Percentiles rank a stretch among this genome's conserved stretches.
These are phyloP conservation scores for Suhomyces tanzawaensis DNA, from an alignment of 805 yeast genomes.

Conservation along the genomic window DNA sequence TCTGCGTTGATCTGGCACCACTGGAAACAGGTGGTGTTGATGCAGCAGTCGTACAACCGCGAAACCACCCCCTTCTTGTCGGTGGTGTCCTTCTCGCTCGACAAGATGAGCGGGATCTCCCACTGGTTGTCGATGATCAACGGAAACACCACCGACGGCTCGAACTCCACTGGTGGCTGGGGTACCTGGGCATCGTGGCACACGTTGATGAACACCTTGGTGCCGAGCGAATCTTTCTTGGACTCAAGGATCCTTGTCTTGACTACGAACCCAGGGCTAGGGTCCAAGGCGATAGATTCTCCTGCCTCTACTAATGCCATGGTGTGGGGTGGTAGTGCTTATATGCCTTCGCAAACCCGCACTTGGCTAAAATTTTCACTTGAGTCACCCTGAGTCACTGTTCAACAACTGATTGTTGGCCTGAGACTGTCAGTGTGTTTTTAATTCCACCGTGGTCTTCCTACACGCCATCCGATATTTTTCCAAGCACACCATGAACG, in stretches of 20 bases:
- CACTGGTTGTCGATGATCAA: slow-evolving; percentile 68
- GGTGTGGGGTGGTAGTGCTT: not conserved
- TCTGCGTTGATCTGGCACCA: slow-evolving; percentile 62
- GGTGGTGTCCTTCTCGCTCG: slow-evolving; percentile 49
- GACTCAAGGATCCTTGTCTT: slow-evolving; percentile 54
- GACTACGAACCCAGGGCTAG: slow-evolving; percentile 71
- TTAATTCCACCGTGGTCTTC: not conserved
- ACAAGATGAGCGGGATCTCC: slow-evolving; percentile 81
- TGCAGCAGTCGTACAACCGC: slow-evolving; percentile 75
- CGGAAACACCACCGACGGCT: slow-evolving; percentile 58
- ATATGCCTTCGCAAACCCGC: not conserved
- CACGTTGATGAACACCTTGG: slow-evolving; percentile 76
- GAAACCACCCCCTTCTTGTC: slow-evolving; percentile 73
- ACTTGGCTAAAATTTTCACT: not conserved
- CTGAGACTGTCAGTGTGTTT: not conserved
- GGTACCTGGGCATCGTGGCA: slow-evolving; percentile 70
- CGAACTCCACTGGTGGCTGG: slow-evolving; percentile 51
- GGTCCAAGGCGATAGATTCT: slow-evolving; percentile 33
- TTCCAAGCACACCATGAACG: slow-evolving; percentile 25
- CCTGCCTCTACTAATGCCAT: slow-evolving; percentile 12
- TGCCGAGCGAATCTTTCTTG: slow-evolving; percentile 24
- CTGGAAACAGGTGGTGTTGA: slow-evolving; percentile 58
- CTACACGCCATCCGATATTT: not conserved
- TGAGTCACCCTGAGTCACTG: not conserved
- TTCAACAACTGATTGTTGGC: not conserved